Evolutionary conservation across 768 basidiomycete genomes (phyloP).

Genomic region (Trametes cingulata): DNA sequence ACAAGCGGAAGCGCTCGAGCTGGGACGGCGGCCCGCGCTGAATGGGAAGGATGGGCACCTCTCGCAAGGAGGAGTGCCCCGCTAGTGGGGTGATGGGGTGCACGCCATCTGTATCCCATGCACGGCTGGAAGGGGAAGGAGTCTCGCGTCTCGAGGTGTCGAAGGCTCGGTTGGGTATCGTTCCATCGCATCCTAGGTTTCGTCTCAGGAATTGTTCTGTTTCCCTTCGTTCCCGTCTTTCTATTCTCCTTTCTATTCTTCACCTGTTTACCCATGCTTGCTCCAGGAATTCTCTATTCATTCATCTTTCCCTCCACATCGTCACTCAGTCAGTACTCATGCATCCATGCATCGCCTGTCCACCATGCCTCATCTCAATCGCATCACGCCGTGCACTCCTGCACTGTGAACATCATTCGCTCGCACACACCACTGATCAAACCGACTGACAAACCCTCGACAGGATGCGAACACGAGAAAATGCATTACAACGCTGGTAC

Average conservation of each 20-base stretch:
- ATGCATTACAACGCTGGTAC: neutral
- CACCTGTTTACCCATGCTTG: neutral
- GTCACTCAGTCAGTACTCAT: neutral
- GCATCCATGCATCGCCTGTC: slow-evolving; percentile 2
- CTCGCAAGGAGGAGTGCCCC: neutral
- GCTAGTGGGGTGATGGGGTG: neutral
- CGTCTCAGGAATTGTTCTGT: neutral
- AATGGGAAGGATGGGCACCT: slow-evolving; percentile 1
- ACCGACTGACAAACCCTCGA: no score
- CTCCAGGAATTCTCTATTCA: neutral
- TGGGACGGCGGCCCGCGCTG: slow-evolving; percentile 49
- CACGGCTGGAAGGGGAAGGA: neutral
- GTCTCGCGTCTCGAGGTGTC: no score
- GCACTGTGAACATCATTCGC: no score
- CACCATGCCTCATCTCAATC: slow-evolving; percentile 9
- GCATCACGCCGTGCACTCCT: neutral
- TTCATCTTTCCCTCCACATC: neutral
- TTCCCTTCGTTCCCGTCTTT: neutral
- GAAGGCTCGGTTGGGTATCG: neutral
- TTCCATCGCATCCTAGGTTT: neutral
- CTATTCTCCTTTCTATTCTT: neutral
- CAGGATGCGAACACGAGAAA: neutral
- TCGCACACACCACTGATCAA: no score
- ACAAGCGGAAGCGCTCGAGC: slow-evolving; percentile 58
- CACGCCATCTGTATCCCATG: neutral